Base-by-base conservation (phyloP, 148 eudicot species). In the Hydrangea macrophylla region DNA sequence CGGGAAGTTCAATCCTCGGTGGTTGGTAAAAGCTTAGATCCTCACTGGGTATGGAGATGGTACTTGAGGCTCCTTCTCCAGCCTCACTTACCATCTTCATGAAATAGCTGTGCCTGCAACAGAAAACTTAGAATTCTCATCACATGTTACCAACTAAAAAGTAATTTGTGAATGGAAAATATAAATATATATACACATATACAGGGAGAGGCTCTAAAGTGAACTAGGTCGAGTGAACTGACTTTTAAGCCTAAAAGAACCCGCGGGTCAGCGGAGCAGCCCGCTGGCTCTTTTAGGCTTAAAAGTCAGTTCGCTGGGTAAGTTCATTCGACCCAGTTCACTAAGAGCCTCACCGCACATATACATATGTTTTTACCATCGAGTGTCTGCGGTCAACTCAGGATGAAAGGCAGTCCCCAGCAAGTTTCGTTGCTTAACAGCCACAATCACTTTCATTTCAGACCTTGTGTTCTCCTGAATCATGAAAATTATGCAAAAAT, bases 341-440 rank as follows among this genome's bases (percentile, higher is more conserved):
- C n/a, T n/a, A n/a, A n/a, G n/a, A n/a, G 31, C 10, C 12, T 22
- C 24, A 45, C n/a, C 26, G 1, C 64, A 18, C 1, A 15, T 15
- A 28, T 27, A 22, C 13, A 36, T 10, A 30, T 44, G 35, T 55
- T 8, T 26, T 23, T 75, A 86, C 98, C 98, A 93, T 78, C 98
- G 75, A 54, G 85, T 85, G 60, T 90, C 98, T 33, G 92, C 88
- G 11, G 98, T 94, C 71, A 94, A 64, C 70, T 94, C 98, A 17
- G 98, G 98, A 71, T 94, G 98, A 60, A 94, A 94, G 79, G 98
- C 96, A 63, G 97, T 94, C 55, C 83, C 97, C 22, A 94, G 82
- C 78, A 94, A 64, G 79, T 90, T 94, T 44, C 90, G 80, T 69
- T 94, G 98, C 77, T 77, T 94, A 42, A 94, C 89, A 18, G 97